Evolutionary conservation across 345 rosid genomes (phyloP), one percentile per base, ranked within the genome.

Genomic region (Melaleuca quinquenervia): DNA sequence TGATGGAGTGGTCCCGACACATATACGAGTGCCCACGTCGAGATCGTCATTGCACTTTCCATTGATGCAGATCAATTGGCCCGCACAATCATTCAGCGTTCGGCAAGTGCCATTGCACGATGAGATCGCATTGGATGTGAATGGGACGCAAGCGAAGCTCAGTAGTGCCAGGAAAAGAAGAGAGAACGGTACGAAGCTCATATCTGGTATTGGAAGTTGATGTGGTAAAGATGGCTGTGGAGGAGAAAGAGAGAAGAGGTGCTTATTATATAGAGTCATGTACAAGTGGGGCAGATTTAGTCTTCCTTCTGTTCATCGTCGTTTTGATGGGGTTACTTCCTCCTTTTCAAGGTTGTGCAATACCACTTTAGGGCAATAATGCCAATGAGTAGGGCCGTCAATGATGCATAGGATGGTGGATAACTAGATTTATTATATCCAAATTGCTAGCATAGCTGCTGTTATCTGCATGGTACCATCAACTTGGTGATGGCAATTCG

Each of bases 1-100:
- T 4, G 45, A 16, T 2, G 87, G 20, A 7, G 82, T 0, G 1
- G 76, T 1, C 26, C 52, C 6, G 8, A 13, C 2, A 87, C 94
- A 93, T 15, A 50, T 82, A 21, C 76, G 82, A 27, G 91, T 85
- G 2, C 89, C 91, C 1, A 86, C 80, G 7, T 89, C 70, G 0
- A 89, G 93, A 78, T 91, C 84, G n/a, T 93, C 90, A 20, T 50
- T 48, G 85, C 92, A 89, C 75, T 84, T 85, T 22, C 91, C 88
- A 18, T 86, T 18, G 83, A 87, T 86, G 89, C 94, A 90, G 50
- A 87, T 90, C 50, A 88, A 91, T 84, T 88, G 89, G 50, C 93
- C 86, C 0, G n/a, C 21, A 82, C 92, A 90, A 83, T 93, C 89
- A 21, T 91, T 44, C 14, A 56, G 2, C 0, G 85, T 84, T 12